Evolutionary conservation across 352 stramenopile genomes (phyloP).

Genomic region (Phytopythium chamaehyphon): DNA sequence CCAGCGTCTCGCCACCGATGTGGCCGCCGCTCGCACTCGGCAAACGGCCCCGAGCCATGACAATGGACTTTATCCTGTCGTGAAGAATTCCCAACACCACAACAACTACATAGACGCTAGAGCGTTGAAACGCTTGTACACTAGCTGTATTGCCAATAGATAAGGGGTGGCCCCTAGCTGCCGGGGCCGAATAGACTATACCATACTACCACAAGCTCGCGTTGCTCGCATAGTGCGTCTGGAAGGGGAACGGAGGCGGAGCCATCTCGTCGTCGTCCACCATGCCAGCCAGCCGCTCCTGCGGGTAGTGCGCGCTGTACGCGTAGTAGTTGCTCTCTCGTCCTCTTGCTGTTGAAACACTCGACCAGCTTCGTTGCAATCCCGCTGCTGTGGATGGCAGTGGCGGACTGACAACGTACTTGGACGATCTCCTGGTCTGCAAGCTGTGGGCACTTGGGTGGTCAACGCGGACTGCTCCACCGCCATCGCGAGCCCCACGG

Average conservation of each 20-base stretch:
- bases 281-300: neutral
- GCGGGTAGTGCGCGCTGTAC: constrained; percentile 7
- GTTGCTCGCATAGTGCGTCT: constrained; percentile 1
- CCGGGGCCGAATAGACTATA: constrained; percentile 3
- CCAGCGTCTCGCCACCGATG: neutral
- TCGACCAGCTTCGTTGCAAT: constrained; percentile 8
- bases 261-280: constrained; percentile 4
- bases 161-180: neutral
- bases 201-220: constrained; percentile 2
- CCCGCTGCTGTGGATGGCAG: constrained; percentile 19
- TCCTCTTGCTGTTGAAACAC: constrained; percentile 9
- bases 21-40: neutral
- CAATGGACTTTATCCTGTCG: constrained; percentile 27
- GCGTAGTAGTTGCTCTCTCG: constrained; percentile 2
- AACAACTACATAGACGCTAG: neutral
- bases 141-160: constrained; percentile 3
- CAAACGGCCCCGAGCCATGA: constrained; percentile 15
- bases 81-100: constrained; percentile 4
- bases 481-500: constrained; percentile 16
- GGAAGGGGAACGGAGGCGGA: constrained; percentile 7
- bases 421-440: neutral
- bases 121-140: neutral
- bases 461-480: constrained; percentile 17
- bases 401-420: constrained; percentile 5
- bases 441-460: constrained; percentile 25